Evolutionary conservation across 176 grass and related monocot genomes (phyloP), one percentile per base, ranked within the genome.

Genomic region (Saccharum spontaneum): DNA sequence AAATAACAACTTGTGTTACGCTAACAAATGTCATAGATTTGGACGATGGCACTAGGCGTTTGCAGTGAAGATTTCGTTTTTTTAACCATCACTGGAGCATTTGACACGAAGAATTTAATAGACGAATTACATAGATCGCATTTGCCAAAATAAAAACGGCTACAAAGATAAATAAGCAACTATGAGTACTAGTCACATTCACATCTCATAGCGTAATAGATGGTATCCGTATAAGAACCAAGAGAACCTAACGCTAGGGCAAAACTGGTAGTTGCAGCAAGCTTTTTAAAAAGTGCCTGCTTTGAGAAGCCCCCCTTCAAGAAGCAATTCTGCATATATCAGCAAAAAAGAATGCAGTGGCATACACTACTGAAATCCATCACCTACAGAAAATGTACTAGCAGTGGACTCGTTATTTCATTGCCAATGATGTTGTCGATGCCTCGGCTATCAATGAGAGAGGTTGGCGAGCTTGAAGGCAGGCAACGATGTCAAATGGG

Each of bases 391-490:
- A 24, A 74, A 74, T 28, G 12, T 24, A 4, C 12, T 61, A 61
- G 57, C 4, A 73, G 31, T 78, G 48, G 69, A 54, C n/a, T 36
- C 1, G 13, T 87, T 76, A 90, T 87, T 87, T 90, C 31, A 92
- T 60, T 38, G 88, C 86, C 64, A 92, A 61, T 71, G 97, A 92
- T 8, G 90, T 82, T 17, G 86, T 24, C 0, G 91, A 99, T 0
- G 93, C 93, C 84, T 99, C 97, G 4, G 91, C 89, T 81, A 99
- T 92, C 82, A 96, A 78, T 2, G 88, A 90, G 34, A 99, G 73
- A n/a, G 97, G 97, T 67, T 96, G 91, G 7, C 82, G 88, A 54
- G 91, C 93, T 84, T 99, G 97, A 45, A 99, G 92, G 45, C 90
- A 99, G 66, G 93, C 93, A 66, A 75, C 88, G 4, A 98, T 91